Evolutionary conservation across 768 basidiomycete genomes (phyloP).

Genomic region (Floccularia luteovirens): DNA sequence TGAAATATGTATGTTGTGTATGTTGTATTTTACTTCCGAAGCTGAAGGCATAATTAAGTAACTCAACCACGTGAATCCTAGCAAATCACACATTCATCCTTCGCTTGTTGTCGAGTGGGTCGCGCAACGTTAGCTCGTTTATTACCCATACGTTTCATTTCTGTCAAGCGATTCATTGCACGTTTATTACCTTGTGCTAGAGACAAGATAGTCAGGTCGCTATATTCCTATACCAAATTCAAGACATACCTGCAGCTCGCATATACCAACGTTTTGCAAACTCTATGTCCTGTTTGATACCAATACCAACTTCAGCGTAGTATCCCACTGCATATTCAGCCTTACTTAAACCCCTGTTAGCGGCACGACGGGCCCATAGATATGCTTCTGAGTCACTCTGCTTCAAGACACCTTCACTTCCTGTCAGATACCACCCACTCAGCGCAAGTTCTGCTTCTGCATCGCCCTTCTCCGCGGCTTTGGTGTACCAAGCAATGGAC

Average conservation of each 20-base stretch:
- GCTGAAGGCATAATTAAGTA: too few relatives aligned
- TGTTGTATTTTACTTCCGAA: too few relatives aligned
- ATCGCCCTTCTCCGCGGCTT: conserved; percentile 95
- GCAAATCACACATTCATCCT: conserved; percentile 87
- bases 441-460: conserved; percentile 92
- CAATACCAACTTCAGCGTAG: conserved; percentile 97
- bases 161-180: conserved; percentile 92
- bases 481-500: conserved; percentile 98
- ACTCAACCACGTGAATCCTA: too few relatives aligned
- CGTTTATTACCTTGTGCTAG: conserved; percentile 97
- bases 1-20: too few relatives aligned
- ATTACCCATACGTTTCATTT: conserved; percentile 86
- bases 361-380: conserved; percentile 92
- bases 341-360: conserved; percentile 93
- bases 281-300: conserved; percentile 92
- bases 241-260: conserved; percentile 84
- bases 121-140: conserved; percentile 72
- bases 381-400: conserved; percentile 99
- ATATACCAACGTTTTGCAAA: conserved; percentile 99
- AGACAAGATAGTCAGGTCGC: neutral
- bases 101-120: conserved; percentile 89
- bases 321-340: conserved; percentile 99
- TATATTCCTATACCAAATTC: neutral
- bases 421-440: conserved; percentile 98
- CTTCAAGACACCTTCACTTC: conserved; percentile 90